These are phyloP conservation scores for Phytophthora pseudosyringae DNA, from an alignment of 352 stramenopile genomes.

Conservation along the genomic window DNA sequence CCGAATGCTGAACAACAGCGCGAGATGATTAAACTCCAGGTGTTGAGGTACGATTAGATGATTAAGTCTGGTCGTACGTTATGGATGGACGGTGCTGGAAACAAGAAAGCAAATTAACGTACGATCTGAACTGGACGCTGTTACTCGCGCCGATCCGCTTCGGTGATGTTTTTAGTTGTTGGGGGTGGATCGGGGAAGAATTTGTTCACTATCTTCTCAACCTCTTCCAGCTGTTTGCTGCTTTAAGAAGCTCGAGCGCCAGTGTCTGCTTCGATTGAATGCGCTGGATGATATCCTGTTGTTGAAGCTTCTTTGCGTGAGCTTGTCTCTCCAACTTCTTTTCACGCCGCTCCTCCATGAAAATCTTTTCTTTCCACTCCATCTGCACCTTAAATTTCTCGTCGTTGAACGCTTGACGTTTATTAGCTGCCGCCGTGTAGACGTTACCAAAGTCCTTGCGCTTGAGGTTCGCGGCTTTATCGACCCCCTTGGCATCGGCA, in stretches of 20 bases:
- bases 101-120: too few species aligned
- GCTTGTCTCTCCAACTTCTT: conserved; percentile 4
- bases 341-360: neutral
- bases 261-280: neutral
- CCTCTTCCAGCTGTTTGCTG: neutral
- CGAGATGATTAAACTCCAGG: neutral
- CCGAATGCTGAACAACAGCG: neutral
- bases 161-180: neutral
- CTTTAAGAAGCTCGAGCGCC: neutral
- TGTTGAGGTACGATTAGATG: neutral
- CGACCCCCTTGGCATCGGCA: neutral
- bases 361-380: neutral
- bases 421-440: conserved; percentile 11
- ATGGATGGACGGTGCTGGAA: too few species aligned
- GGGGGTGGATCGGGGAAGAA: neutral
- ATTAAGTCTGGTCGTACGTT: neutral
- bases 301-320: neutral
- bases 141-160: neutral
- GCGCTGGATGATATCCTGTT: neutral
- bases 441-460: conserved; percentile 11
- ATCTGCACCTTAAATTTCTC: neutral
- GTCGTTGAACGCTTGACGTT: neutral
- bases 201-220: neutral
- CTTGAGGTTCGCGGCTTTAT: conserved; percentile 6
- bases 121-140: too few species aligned